Conservation (phyloP, 805 yeast species). For the Wickerhamomyces pijperi region DNA sequence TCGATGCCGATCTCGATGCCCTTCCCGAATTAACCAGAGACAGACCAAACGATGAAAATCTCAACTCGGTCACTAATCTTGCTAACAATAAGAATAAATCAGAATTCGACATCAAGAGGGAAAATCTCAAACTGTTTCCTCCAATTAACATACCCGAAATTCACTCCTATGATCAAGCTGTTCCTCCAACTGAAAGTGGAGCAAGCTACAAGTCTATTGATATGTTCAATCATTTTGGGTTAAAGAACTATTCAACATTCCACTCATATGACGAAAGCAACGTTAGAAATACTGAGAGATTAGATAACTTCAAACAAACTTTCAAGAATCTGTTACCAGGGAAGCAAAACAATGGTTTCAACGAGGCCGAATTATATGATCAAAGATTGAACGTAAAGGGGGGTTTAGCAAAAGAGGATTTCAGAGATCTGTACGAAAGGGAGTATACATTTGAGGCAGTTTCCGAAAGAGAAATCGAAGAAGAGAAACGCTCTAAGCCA, state of each 20-base stretch:
- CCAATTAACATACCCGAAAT: neutral
- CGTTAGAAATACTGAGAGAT: neutral
- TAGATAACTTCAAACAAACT: neutral
- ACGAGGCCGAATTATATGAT: neutral
- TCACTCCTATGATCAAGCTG: neutral
- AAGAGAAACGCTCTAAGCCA: neutral
- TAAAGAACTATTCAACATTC: neutral
- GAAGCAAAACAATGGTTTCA: neutral
- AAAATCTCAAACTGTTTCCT: constrained; percentile 1
- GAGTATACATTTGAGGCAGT: neutral
- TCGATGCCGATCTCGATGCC: neutral
- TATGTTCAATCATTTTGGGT: neutral
- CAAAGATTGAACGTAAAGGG: neutral
- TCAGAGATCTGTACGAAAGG: neutral
- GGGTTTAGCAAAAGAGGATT: neutral
- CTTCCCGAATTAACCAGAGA: neutral
- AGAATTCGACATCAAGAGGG: neutral
- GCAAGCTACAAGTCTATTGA: neutral
- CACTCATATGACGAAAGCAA: neutral
- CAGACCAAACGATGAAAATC: constrained; percentile 10
- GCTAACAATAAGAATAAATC: neutral
- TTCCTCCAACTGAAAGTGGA: no score
- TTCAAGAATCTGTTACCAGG: neutral
- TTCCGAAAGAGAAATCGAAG: no score
- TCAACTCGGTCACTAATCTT: neutral